Evolutionary conservation across 129 eudicot species (phyloP), one percentile per base, ranked within the genome.

Genomic region (Flaveria bidentis): DNA sequence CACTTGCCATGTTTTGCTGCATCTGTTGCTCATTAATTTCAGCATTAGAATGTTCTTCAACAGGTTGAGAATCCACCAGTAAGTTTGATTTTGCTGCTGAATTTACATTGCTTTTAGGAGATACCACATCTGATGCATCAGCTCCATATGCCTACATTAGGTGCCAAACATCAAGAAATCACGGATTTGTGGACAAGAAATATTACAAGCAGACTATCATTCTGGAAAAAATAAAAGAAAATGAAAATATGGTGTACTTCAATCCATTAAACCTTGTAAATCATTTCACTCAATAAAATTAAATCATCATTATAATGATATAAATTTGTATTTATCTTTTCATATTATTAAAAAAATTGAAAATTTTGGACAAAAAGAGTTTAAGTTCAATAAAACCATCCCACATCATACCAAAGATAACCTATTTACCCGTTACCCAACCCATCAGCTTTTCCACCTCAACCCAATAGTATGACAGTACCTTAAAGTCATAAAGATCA

Each of bases 401-500:
- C 42, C 18, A 9, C 67, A 61, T 61, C 39, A 61, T 61, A 61
- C 23, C 11, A 52, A 28, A 70, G 17, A n/a, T 10, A 7, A 53
- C 51, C 9, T 16, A 13, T 47, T 52, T 49, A 52, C 33, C 65
- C 12, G 22, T 73, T 44, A 15, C 44, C 47, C 25, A 6, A 61
- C 41, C 42, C 9, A 1, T 28, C 64, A 57, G 11, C 10, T 22
- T 57, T 61, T n/a, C 67, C 18, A 61, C n/a, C 67, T 30, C 46
- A 15, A 33, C 44, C 41, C 67, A 56, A 25, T 9, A 33, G 51
- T 22, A 46, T 61, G 78, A 67, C 71, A 73, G 75, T 73, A 93
- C 98, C 98, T 94, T 91, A 76, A 87, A 87, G 77, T 94, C 97
- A 87, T 91, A 94, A 23, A 94, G 97, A 89, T 91, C 98, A 69